Percentiles rank a stretch among this genome's conserved stretches.
Evolutionary conservation across 441 rosid species (phyloP).

Genomic region (Populus hybrid): DNA sequence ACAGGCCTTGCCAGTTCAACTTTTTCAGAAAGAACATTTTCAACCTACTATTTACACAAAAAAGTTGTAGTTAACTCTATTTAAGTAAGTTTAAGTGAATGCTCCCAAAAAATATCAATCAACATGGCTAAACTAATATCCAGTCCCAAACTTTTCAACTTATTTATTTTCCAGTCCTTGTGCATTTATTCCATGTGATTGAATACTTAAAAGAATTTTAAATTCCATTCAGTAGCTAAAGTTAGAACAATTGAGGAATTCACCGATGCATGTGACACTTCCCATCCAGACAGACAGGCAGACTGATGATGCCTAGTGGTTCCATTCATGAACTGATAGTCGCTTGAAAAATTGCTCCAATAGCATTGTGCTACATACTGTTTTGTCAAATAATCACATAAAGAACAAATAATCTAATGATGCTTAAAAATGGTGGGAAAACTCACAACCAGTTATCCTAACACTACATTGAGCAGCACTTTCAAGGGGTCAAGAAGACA

Average conservation of each 20-base stretch:
- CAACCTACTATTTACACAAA: not conserved
- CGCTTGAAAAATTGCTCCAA: not conserved
- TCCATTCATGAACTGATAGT: not conserved
- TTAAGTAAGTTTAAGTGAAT: not conserved
- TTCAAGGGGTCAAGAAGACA: not conserved
- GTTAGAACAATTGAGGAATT: not conserved
- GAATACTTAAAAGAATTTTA: not conserved
- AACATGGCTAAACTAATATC: not conserved
- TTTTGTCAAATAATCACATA: not conserved
- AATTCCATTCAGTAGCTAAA: not conserved
- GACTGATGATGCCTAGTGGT: not conserved
- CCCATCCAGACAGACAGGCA: not conserved
- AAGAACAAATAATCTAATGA: not conserved
- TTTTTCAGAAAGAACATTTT: not conserved
- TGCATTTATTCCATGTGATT: not conserved
- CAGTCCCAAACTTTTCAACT: not conserved
- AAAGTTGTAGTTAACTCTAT: not conserved
- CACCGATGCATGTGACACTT: not conserved
- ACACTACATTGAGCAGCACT: not conserved
- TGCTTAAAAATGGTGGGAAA: not conserved
- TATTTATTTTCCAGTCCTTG: not conserved
- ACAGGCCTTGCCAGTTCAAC: not conserved
- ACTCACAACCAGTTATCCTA: not conserved
- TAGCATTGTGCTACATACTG: not conserved
- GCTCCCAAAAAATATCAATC: not conserved